Percentiles rank a stretch among this genome's conserved stretches.
These are phyloP conservation scores for Nannizzia gypsea DNA, from an alignment of 2,329 filamentous ascomycete genomes.

Conservation along the genomic window DNA sequence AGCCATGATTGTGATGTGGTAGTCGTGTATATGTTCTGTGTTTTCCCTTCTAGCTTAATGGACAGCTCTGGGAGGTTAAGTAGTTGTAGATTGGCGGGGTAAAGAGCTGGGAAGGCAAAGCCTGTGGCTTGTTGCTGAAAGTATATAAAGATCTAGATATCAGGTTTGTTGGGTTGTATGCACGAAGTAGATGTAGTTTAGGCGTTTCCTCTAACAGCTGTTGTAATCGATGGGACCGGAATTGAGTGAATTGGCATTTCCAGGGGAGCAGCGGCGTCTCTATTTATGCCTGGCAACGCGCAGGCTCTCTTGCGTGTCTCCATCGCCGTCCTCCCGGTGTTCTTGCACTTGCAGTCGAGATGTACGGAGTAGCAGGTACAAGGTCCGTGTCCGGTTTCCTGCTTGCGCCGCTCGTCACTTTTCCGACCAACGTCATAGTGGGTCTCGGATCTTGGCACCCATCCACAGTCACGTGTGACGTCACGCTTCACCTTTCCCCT, in stretches of 20 bases:
- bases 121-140: not conserved
- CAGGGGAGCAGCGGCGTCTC: not conserved
- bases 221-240: not conserved
- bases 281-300: not conserved
- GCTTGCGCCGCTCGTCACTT: not conserved
- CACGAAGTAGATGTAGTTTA: not conserved
- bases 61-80: not conserved
- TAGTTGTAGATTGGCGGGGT: not conserved
- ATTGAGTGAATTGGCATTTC: not conserved
- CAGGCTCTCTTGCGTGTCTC: not conserved
- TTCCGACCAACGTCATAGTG: not conserved
- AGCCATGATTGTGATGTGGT: conserved; percentile 44
- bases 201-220: not conserved
- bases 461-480: not conserved
- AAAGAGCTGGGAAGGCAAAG: conserved; percentile 2
- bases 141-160: not conserved
- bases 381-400: not conserved
- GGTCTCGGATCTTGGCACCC: not conserved
- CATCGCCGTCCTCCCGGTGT: not conserved
- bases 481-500: not conserved
- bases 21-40: not conserved
- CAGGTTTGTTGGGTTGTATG: not conserved
- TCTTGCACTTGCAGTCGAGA: not conserved
- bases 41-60: not conserved
- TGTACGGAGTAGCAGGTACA: not conserved